Evolutionary conservation across 2,329 filamentous ascomycete species (phyloP), one percentile per base, ranked within the genome.

Genomic region (Cephalotrichum gorgonifer): DNA sequence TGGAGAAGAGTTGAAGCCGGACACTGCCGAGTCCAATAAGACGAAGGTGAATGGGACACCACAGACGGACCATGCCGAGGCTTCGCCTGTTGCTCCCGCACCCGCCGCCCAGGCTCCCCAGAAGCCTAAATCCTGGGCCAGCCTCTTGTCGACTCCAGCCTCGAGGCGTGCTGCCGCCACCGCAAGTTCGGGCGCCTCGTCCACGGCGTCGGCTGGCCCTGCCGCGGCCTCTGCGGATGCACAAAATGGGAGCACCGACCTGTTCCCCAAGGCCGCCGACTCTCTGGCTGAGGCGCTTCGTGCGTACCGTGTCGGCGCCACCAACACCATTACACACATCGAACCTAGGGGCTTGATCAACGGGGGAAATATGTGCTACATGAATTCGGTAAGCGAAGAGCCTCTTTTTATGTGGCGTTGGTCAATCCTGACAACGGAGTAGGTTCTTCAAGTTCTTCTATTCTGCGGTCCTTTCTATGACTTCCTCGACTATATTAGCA

Each of bases 361-460:
- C 68, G 94, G 91, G 38, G 93, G 93, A 45, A 97, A 98, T 63
- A 94, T 97, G 87, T 98, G 93, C 68, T 98, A 98, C 69, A 97
- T 98, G 93, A 98, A 97, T 72, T 96, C 93, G 54, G 91, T 95
- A 75, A 70, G 87, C 71, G 28, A 17, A 43, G 22, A 15, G 12
- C 15, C 15, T 44, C 8, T 30, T 8, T 20, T 11, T 15, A 15
- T 14, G 26, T 44, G 26, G 22, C 22, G 17, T 26, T 30, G 15
- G 6, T 9, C 5, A 11, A 49, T 56, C 51, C 67, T 75, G 60
- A 76, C 56, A 27, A 33, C 7, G 7, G 17, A 39, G 7, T 55
- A 95, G 89, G 84, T 97, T 64, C 77, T 98, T 55, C 93, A 98
- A 84, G 86, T 94, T 62, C 79, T 98, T 59, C 79, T 96, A 56